Evolutionary conservation across 2,329 filamentous ascomycete species (phyloP).

Genomic region (Zasmidium angulare): DNA sequence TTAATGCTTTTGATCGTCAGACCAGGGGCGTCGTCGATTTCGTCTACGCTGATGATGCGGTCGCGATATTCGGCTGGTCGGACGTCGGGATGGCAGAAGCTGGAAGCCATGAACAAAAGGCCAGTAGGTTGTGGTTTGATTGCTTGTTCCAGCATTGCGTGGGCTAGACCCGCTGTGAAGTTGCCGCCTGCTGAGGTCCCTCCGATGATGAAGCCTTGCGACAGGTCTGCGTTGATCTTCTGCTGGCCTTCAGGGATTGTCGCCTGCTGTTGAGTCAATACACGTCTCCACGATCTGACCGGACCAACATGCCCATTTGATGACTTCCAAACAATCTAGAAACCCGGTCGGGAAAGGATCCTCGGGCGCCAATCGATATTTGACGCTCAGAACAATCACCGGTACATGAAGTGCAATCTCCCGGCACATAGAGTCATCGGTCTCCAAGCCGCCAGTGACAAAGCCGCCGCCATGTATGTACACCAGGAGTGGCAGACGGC

Average conservation of each 20-base stretch:
- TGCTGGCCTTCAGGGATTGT: neutral
- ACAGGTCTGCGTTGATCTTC: neutral
- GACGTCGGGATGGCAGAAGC: constrained; percentile 12
- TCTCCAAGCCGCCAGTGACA: constrained; percentile 4
- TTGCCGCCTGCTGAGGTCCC: constrained; percentile 7
- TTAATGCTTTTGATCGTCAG: constrained; percentile 7
- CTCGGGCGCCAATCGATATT: constrained; percentile 10
- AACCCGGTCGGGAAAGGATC: constrained; percentile 3
- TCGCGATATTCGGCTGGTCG: constrained; percentile 2
- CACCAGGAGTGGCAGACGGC: neutral
- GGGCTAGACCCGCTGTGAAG: constrained; percentile 4
- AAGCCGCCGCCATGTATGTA: constrained; percentile 10
- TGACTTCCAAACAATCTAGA: neutral
- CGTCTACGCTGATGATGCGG: constrained; percentile 6
- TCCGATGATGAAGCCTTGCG: constrained; percentile 4
- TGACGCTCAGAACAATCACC: constrained; percentile 1
- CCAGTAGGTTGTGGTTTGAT: constrained; percentile 4
- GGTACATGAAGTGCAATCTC: constrained; percentile 3
- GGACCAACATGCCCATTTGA: neutral
- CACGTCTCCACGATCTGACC: too few species aligned
- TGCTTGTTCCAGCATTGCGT: constrained; percentile 5
- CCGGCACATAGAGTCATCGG: constrained; percentile 3
- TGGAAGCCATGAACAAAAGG: constrained; percentile 10
- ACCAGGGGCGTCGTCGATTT: constrained; percentile 8
- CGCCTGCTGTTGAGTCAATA: neutral